These are phyloP conservation scores for Candida albicans DNA, from an alignment of 1,139 yeast genomes.

Conservation along the genomic window DNA sequence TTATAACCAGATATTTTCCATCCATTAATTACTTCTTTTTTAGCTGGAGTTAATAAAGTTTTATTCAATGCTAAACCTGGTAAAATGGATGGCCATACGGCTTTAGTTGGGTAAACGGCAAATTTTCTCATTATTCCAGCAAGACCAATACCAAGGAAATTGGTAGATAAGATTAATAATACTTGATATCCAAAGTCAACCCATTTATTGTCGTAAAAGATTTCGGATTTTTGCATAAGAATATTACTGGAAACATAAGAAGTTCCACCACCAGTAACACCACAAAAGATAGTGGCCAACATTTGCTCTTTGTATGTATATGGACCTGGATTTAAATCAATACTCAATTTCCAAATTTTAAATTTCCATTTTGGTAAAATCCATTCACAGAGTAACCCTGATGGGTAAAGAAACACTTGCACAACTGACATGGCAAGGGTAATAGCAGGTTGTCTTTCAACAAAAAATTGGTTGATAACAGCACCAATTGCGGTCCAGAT, in stretches of 20 bases:
- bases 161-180: constrained; percentile 51
- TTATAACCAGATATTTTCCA: constrained; percentile 35
- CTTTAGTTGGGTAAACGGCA: constrained; percentile 56
- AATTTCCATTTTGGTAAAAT: constrained; percentile 23
- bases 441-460: constrained; percentile 56
- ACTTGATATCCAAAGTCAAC: constrained; percentile 52
- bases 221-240: constrained; percentile 26
- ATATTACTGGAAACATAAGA: constrained; percentile 24
- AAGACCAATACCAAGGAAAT: constrained; percentile 62
- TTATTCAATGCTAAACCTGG: constrained; percentile 60
- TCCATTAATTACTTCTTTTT: constrained; percentile 39
- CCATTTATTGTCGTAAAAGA: constrained; percentile 44
- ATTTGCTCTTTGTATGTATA: constrained; percentile 31
- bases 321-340: constrained; percentile 31
- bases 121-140: constrained; percentile 62
- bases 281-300: constrained; percentile 28
- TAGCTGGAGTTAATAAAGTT: constrained; percentile 47
- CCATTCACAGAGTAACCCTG: constrained; percentile 20
- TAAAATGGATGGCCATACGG: constrained; percentile 58
- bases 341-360: constrained; percentile 10
- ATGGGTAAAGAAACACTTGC: constrained; percentile 28
- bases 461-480: constrained; percentile 58
- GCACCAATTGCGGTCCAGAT: constrained; percentile 53
- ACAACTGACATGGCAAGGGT: constrained; percentile 37
- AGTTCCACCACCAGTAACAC: constrained; percentile 34